Evolutionary conservation across 495 filamentous ascomycete genomes (phyloP).

Genomic region (Mycothermus thermophilus): DNA sequence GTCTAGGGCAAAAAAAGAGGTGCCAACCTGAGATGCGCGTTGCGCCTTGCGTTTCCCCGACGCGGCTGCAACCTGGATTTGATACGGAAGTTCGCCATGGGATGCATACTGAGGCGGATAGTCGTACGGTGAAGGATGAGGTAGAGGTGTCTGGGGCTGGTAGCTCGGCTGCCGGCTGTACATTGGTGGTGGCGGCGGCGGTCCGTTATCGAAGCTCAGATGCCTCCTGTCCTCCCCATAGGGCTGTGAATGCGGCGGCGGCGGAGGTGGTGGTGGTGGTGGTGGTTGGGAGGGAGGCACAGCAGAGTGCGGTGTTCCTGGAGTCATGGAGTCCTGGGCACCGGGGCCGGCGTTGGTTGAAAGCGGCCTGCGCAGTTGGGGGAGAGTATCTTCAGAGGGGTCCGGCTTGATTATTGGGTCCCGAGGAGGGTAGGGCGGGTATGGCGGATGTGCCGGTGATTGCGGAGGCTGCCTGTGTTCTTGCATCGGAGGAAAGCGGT

Average conservation of each 20-base stretch:
- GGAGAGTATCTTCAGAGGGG: constrained; percentile 30
- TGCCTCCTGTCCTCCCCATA: constrained; percentile 32
- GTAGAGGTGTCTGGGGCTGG: constrained; percentile 30
- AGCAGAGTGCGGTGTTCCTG: constrained; percentile 21
- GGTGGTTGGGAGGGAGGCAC: no score
- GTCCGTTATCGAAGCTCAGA: constrained; percentile 32
- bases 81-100: constrained; percentile 19
- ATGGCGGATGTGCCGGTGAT: constrained; percentile 32
- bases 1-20: no score
- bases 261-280: no score
- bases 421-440: constrained; percentile 23
- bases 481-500: constrained; percentile 35
- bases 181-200: constrained; percentile 21
- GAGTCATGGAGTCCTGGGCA: constrained; percentile 23
- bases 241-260: constrained; percentile 20
- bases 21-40: constrained; percentile 35
- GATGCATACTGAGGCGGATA: constrained; percentile 21
- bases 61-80: constrained; percentile 20
- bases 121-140: constrained; percentile 32
- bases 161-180: constrained; percentile 31
- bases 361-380: constrained; percentile 30
- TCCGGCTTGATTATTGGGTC: constrained; percentile 39
- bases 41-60: constrained; percentile 36
- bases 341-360: constrained; percentile 30
- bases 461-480: constrained; percentile 35